Evolutionary conservation across 2,329 filamentous ascomycete species (phyloP), one percentile per base, ranked within the genome.

Genomic region (Cladophialophora bantiana): DNA sequence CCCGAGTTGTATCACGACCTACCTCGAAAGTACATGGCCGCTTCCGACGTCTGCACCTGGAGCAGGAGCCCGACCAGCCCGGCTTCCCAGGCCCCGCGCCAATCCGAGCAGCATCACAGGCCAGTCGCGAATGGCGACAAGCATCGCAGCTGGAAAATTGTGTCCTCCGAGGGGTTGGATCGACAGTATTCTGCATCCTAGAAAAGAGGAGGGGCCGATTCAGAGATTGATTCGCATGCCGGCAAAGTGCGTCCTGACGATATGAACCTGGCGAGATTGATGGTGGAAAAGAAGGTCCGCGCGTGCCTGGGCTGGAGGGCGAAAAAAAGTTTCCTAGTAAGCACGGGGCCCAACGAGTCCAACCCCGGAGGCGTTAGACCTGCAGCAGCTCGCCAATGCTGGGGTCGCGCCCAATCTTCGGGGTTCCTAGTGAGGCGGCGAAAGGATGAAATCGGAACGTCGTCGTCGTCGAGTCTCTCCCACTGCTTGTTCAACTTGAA

Each of bases 11-110:
- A 10, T 57, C 38, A 15, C 54, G 40, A 26, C 15, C 68, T 68
- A 64, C 66, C 59, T 66, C 67, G 64, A 70, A 73, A 35, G 56
- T 72, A 32, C 67, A 73, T 36, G 63, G 63, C 26, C 66, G 71
- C 18, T 59, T 56, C 13, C 68, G 66, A 35, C 70, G 67, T 42
- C 53, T 67, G 71, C 73, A 74, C 61, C 74, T 70, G 63, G 61
- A 65, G 38, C 70, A 70, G 12, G 68, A 58, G 6, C 68, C 69
- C 54, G 66, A 69, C 71, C 60, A 73, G 67, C 54, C 68, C 59
- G 66, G 65, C 38, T 68, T 58, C 56, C 65, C 60, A 60, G 70
- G 68, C 65, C 68, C 54, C 71, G 62, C 35, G 7, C 66, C 62
- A 26, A 59, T 53, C 26, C 66, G 53, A 10, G 59, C 59, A 9